Conservation (phyloP, 805 yeast genomes). For the Ogataea haglerorum region DNA sequence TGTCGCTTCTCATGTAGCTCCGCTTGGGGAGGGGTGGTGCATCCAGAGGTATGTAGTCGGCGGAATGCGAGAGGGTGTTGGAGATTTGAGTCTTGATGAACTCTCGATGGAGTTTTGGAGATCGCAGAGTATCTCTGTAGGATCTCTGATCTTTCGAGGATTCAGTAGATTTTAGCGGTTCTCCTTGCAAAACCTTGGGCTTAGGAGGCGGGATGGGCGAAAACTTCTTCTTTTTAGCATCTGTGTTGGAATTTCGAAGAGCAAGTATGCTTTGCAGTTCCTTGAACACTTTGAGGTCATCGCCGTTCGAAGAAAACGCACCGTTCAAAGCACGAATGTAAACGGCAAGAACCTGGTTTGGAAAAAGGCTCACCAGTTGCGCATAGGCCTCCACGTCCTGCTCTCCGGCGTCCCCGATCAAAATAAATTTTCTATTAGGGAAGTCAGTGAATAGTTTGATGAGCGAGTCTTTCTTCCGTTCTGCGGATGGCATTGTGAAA, state of each 20-base stretch:
- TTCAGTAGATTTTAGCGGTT: slow-evolving; percentile 14
- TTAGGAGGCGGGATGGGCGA: slow-evolving; percentile 48
- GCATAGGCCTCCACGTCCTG: slow-evolving; percentile 90
- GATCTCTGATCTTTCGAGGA: background rate
- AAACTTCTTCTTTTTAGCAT: slow-evolving; percentile 9
- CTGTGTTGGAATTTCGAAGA: background rate
- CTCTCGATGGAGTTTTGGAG: slow-evolving; percentile 6
- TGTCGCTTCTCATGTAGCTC: slow-evolving; percentile 3
- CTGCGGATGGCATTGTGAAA: slow-evolving; percentile 81
- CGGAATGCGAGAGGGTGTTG: slow-evolving; percentile 5
- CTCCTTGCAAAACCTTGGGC: slow-evolving; percentile 40
- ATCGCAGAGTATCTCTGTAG: slow-evolving; percentile 8
- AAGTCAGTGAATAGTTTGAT: slow-evolving; percentile 65
- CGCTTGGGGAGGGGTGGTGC: slow-evolving; percentile 15
- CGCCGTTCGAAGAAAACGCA: slow-evolving; percentile 55
- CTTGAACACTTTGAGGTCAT: slow-evolving; percentile 33
- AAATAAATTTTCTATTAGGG: slow-evolving; percentile 69
- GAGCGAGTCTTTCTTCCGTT: slow-evolving; percentile 69
- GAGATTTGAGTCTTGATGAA: slow-evolving; percentile 7
- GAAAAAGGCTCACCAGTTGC: slow-evolving; percentile 58
- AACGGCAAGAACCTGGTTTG: slow-evolving; percentile 66
- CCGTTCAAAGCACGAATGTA: slow-evolving; percentile 74
- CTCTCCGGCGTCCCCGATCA: slow-evolving; percentile 96
- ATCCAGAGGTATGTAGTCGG: slow-evolving; percentile 3
- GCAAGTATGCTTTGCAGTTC: slow-evolving; percentile 22